Percentiles rank a stretch among this genome's conserved stretches.
These are phyloP conservation scores for Massariosphaeria phaeospora DNA, from an alignment of 495 filamentous ascomycete species.

Conservation along the genomic window DNA sequence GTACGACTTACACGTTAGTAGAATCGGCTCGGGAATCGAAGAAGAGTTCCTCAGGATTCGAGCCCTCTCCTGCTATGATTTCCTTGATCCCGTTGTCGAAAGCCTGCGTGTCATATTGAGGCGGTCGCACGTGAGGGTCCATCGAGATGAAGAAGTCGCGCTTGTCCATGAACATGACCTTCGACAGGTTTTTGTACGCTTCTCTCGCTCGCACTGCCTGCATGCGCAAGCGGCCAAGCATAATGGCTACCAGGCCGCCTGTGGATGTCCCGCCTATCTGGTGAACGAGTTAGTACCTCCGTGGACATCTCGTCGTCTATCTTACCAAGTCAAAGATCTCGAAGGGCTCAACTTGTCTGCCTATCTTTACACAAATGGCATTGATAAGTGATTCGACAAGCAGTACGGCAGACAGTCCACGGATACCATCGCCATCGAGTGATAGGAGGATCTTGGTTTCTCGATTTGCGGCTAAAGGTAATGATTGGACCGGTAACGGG, in stretches of 20 bases:
- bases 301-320: too few relatives aligned
- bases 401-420: conserved; percentile 22
- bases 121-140: conserved; percentile 88
- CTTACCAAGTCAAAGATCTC: conserved; percentile 98
- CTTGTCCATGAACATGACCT: conserved; percentile 89
- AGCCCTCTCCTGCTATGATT: conserved; percentile 49
- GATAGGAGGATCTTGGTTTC: conserved; percentile 23
- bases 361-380: conserved; percentile 18
- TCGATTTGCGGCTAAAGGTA: neutral
- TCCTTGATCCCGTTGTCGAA: conserved; percentile 86
- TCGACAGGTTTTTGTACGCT: conserved; percentile 85
- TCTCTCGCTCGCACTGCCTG: conserved; percentile 92
- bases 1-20: conserved; percentile 23
- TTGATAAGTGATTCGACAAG: conserved; percentile 25
- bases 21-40: conserved; percentile 14
- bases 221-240: conserved; percentile 87
- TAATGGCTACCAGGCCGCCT: conserved; percentile 91
- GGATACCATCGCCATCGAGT: conserved; percentile 25
- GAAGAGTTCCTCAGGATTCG: conserved; percentile 5
- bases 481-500: neutral
- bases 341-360: conserved; percentile 61
- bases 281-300: too few relatives aligned
- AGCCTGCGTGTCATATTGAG: conserved; percentile 85
- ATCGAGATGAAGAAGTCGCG: conserved; percentile 9
- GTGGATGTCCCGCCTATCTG: conserved; percentile 89